These are phyloP conservation scores for Naganishia cerealis DNA, from an alignment of 1,284 basidiomycete species.

Conservation along the genomic window DNA sequence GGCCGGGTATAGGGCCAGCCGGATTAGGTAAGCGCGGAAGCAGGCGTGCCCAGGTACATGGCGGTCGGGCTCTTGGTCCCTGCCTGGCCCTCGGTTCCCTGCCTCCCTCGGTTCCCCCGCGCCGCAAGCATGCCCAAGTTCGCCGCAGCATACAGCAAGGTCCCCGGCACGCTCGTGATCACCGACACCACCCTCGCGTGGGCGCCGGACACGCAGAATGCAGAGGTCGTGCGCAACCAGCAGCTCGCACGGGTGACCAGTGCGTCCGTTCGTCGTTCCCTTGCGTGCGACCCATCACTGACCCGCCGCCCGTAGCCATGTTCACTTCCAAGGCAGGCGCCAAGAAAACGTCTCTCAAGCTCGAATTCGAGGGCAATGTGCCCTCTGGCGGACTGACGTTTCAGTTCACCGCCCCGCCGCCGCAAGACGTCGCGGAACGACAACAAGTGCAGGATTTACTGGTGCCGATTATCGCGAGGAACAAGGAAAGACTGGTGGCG, in stretches of 20 bases:
- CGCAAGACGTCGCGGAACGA: slow-evolving; percentile 39
- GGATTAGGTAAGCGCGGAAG: too few relatives aligned
- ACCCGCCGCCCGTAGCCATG: slow-evolving; percentile 39
- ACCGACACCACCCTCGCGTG: slow-evolving; percentile 49
- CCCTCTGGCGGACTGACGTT: slow-evolving; percentile 50
- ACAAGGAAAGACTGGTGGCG: slow-evolving; percentile 35
- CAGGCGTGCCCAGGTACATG: too few relatives aligned
- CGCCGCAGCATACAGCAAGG: slow-evolving; percentile 45
- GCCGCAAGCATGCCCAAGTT: not conserved
- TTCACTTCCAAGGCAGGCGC: slow-evolving; percentile 49
- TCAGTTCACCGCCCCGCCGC: slow-evolving; percentile 44
- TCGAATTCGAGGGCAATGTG: slow-evolving; percentile 50
- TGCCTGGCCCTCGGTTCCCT: too few relatives aligned
- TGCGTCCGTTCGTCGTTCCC: too few relatives aligned
- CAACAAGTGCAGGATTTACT: slow-evolving; percentile 49
- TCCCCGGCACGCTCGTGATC: slow-evolving; percentile 48
- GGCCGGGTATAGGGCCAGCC: too few relatives aligned
- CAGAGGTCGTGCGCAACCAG: slow-evolving; percentile 50
- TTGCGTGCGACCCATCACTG: not conserved
- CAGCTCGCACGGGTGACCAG: slow-evolving; percentile 48
- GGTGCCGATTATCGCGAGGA: slow-evolving; percentile 49
- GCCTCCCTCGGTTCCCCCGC: not conserved
- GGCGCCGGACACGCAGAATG: slow-evolving; percentile 43
- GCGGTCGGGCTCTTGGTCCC: too few relatives aligned
- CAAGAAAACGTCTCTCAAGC: slow-evolving; percentile 46